phyloP scores from a whole-genome alignment of 768 basidiomycete species.

The Collybia mongolica region DNA sequence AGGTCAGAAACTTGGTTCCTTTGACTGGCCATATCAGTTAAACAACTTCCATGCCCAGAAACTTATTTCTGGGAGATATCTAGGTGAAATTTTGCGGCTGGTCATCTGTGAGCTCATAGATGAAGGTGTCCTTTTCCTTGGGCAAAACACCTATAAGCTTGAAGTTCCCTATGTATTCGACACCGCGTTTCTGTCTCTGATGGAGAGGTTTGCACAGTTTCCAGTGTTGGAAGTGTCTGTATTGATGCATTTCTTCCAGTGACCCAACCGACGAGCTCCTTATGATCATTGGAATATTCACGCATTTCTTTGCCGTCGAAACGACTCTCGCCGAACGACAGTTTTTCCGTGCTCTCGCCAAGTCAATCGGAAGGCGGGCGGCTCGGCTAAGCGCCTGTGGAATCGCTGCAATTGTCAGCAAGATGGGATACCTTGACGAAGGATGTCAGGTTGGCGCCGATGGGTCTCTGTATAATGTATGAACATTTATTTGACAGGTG shows the following conservation, averaged over 20 bases:
- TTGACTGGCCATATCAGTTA: neutral
- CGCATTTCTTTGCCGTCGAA: slow-evolving; percentile 95
- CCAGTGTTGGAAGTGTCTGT: no score
- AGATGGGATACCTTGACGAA: slow-evolving; percentile 91
- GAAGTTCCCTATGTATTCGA: slow-evolving; percentile 92
- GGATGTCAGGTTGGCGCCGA: slow-evolving; percentile 90
- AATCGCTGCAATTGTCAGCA: slow-evolving; percentile 94
- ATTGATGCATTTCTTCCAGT: slow-evolving; percentile 32
- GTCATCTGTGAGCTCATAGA: slow-evolving; percentile 95
- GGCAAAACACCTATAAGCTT: slow-evolving; percentile 98
- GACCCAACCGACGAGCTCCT: slow-evolving; percentile 96
- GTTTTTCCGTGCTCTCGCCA: slow-evolving; percentile 94
- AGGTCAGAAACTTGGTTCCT: slow-evolving; percentile 45
- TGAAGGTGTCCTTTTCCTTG: slow-evolving; percentile 94
- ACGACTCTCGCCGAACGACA: slow-evolving; percentile 95
- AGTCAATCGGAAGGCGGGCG: slow-evolving; percentile 84
- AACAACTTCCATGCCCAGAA: slow-evolving; percentile 46
- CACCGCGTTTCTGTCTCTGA: slow-evolving; percentile 94
- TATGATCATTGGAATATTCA: slow-evolving; percentile 96
- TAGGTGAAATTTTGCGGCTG: slow-evolving; percentile 95
- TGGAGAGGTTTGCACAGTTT: slow-evolving; percentile 70
- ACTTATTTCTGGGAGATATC: slow-evolving; percentile 93
- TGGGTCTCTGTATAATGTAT: slow-evolving; percentile 91
- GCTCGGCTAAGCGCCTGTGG: slow-evolving; percentile 93
- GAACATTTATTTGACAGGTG: slow-evolving; percentile 20